Conservation (phyloP, 1,139 yeast genomes). For the Yarrowia galli region DNA sequence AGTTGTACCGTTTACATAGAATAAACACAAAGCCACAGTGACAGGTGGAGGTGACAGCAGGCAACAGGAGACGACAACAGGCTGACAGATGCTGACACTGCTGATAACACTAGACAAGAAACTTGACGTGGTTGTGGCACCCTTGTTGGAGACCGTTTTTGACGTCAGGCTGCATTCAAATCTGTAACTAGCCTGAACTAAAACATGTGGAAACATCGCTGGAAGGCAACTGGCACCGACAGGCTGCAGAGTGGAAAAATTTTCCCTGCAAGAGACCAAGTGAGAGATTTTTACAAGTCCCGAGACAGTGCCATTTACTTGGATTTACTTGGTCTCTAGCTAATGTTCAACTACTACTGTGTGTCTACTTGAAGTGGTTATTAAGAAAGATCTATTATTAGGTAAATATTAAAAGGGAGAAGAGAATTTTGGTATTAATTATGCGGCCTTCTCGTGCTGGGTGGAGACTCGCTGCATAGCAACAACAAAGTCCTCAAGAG, state of each 20-base stretch:
- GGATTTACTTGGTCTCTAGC: background rate
- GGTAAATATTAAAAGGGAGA: constrained; percentile 38
- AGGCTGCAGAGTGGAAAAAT: background rate
- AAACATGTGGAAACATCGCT: background rate
- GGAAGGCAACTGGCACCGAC: background rate
- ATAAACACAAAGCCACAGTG: too few relatives aligned
- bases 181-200: background rate
- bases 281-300: background rate
- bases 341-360: background rate
- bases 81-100: constrained; percentile 16
- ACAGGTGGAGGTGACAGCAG: too few relatives aligned
- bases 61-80: background rate
- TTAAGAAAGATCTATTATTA: constrained; percentile 38
- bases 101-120: background rate
- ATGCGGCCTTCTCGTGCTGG: constrained; percentile 79
- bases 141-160: background rate
- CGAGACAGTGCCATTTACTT: background rate
- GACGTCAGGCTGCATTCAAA: background rate
- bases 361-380: background rate
- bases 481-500: constrained; percentile 92
- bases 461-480: constrained; percentile 98
- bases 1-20: too few relatives aligned
- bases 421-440: constrained; percentile 40
- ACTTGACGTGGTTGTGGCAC: background rate
- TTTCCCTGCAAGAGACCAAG: background rate